phyloP scores from a whole-genome alignment of 1,284 basidiomycete species.

The Heterobasidion irregulare region DNA sequence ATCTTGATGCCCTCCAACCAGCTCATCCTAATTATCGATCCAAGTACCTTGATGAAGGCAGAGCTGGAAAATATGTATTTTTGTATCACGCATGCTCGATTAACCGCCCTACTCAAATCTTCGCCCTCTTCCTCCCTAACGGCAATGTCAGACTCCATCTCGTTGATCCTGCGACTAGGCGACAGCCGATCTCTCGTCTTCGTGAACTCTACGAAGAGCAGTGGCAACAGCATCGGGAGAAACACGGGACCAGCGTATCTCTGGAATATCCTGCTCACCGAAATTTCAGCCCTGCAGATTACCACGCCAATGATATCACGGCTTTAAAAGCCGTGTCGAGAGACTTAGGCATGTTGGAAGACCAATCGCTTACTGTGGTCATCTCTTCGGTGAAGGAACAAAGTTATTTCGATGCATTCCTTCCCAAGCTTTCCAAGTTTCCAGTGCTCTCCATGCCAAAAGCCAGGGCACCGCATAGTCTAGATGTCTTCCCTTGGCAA shows the following conservation, averaged over 20 bases:
- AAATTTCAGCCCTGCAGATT: constrained; percentile 58
- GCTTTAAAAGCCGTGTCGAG: constrained; percentile 88
- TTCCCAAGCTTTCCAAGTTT: constrained; percentile 76
- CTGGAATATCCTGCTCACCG: constrained; percentile 68
- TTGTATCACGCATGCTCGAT: constrained; percentile 84
- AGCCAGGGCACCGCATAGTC: constrained; percentile 61
- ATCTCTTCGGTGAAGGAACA: constrained; percentile 85
- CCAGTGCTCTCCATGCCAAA: constrained; percentile 86
- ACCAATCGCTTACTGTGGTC: constrained; percentile 66
- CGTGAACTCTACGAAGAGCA: constrained; percentile 65
- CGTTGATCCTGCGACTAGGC: constrained; percentile 82
- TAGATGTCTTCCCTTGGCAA: constrained; percentile 79
- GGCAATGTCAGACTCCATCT: constrained; percentile 76
- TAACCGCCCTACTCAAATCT: constrained; percentile 78
- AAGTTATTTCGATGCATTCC: constrained; percentile 73
- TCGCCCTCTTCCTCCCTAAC: constrained; percentile 80
- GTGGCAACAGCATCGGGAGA: constrained; percentile 36
- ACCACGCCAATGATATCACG: constrained; percentile 73
- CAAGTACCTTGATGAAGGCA: constrained; percentile 75
- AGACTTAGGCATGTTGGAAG: constrained; percentile 72
- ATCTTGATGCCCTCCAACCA: constrained; percentile 77
- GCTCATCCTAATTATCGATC: constrained; percentile 50
- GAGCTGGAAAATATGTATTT: constrained; percentile 76
- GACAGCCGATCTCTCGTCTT: constrained; percentile 77
- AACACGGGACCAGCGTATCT: constrained; percentile 34